A percentile compares a stretch with the other conserved stretches of the same genome.
Conservation (phyloP, 2,329 filamentous ascomycete species). For the Aureobasidium sp. region DNA sequence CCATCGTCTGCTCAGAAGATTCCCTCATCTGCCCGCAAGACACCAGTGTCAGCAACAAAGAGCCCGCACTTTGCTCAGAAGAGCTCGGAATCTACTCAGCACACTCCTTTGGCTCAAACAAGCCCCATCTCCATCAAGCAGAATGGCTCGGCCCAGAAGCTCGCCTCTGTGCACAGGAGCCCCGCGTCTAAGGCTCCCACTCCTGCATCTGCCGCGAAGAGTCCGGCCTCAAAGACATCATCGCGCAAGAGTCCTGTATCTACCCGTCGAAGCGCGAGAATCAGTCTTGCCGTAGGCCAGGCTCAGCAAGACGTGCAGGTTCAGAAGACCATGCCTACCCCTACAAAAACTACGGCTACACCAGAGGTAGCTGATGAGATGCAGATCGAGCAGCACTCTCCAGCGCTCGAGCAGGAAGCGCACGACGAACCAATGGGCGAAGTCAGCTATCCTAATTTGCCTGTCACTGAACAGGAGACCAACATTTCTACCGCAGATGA, state of each 20-base stretch:
- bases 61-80: background rate
- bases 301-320: background rate
- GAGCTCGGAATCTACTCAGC: background rate
- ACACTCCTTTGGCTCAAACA: background rate
- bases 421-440: background rate
- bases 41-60: background rate
- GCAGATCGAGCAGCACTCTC: background rate
- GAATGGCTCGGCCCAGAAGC: background rate
- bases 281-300: background rate
- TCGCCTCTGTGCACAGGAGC: background rate
- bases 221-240: background rate
- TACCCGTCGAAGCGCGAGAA: background rate
- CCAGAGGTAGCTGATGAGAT: background rate
- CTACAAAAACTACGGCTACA: background rate
- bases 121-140: slow-evolving; percentile 1
- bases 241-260: slow-evolving; percentile 8
- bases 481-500: background rate
- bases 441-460: slow-evolving; percentile 9
- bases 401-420: background rate
- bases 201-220: background rate
- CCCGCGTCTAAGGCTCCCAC: background rate
- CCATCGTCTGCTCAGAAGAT: background rate
- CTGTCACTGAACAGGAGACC: background rate
- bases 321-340: background rate
- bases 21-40: background rate